Conservation (phyloP, 2,329 filamentous ascomycete genomes). For the Stemphylium vesicarium region DNA sequence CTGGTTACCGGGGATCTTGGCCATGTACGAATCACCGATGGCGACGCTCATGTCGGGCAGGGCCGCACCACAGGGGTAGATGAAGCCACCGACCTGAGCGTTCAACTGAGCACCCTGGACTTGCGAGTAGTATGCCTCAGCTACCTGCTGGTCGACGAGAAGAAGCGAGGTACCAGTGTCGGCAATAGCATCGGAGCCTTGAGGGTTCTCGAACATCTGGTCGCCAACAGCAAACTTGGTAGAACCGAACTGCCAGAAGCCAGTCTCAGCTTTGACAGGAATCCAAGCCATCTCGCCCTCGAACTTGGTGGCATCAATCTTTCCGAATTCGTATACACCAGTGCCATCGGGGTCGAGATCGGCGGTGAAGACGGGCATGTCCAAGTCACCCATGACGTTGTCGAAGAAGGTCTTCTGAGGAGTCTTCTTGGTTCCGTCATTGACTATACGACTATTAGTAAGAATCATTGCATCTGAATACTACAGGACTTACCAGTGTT, state of each 20-base stretch:
- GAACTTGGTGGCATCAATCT: constrained; percentile 69
- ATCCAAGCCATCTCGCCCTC: constrained; percentile 67
- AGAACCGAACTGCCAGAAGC: constrained; percentile 73
- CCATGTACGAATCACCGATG: constrained; percentile 64
- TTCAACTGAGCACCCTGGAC: constrained; percentile 49
- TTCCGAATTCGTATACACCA: constrained; percentile 77
- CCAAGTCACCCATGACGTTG: constrained; percentile 67
- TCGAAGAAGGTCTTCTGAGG: constrained; percentile 77
- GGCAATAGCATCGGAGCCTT: constrained; percentile 53
- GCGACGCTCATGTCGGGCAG: constrained; percentile 59
- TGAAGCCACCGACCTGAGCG: constrained; percentile 50
- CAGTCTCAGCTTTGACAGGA: constrained; percentile 64
- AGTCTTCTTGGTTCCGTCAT: constrained; percentile 60
- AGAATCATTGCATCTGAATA: constrained; percentile 45
- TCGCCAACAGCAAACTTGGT: constrained; percentile 63
- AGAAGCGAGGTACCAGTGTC: constrained; percentile 68
- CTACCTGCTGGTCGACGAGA: constrained; percentile 62
- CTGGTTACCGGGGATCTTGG: constrained; percentile 59
- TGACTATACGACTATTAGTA: constrained; percentile 25
- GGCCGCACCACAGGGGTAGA: constrained; percentile 51
- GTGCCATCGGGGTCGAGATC: constrained; percentile 65
- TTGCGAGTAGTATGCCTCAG: constrained; percentile 54
- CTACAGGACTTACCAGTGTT: constrained; percentile 58
- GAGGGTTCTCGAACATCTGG: constrained; percentile 62
- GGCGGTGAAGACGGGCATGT: constrained; percentile 73